Conservation (phyloP, 257 asterid genomes). For the Solanum neorickii region DNA sequence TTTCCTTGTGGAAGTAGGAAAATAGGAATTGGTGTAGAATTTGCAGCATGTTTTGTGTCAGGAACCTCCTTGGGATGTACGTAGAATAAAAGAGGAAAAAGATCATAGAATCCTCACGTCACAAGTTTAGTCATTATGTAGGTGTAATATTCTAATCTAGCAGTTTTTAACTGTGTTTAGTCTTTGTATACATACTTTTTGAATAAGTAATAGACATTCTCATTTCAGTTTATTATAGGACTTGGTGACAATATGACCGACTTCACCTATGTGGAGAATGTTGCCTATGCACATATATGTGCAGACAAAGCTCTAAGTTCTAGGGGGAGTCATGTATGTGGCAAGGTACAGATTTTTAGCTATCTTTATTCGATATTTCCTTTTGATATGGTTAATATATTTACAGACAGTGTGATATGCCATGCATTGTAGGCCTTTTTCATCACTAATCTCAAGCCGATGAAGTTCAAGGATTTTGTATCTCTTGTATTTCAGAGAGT, state of each 20-base stretch:
- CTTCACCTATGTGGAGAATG: conserved; percentile 84
- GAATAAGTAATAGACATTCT: conserved; percentile 78
- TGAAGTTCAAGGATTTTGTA: conserved; percentile 47
- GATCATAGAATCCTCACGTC: neutral
- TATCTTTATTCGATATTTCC: neutral
- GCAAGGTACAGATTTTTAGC: conserved; percentile 46
- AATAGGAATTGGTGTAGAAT: neutral
- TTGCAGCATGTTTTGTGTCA: neutral
- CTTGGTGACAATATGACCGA: conserved; percentile 51
- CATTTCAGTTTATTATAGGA: conserved; percentile 97
- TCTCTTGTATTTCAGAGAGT: conserved; percentile 42
- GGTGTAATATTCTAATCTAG: conserved; percentile 3
- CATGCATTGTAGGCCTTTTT: conserved; percentile 51
- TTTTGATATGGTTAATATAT: neutral
- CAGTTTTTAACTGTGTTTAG: conserved; percentile 1
- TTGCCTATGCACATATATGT: conserved; percentile 83
- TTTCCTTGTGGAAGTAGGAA: neutral
- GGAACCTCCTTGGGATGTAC: neutral
- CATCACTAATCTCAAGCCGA: conserved; percentile 60
- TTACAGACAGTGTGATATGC: neutral
- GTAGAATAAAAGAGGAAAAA: neutral
- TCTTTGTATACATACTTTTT: conserved; percentile 16
- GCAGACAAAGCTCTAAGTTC: conserved; percentile 73
- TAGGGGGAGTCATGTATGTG: conserved; percentile 37
- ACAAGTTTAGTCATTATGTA: neutral